These are phyloP conservation scores for Aspergillus hiratsukae DNA, from an alignment of 2,329 filamentous ascomycete genomes.

Conservation along the genomic window DNA sequence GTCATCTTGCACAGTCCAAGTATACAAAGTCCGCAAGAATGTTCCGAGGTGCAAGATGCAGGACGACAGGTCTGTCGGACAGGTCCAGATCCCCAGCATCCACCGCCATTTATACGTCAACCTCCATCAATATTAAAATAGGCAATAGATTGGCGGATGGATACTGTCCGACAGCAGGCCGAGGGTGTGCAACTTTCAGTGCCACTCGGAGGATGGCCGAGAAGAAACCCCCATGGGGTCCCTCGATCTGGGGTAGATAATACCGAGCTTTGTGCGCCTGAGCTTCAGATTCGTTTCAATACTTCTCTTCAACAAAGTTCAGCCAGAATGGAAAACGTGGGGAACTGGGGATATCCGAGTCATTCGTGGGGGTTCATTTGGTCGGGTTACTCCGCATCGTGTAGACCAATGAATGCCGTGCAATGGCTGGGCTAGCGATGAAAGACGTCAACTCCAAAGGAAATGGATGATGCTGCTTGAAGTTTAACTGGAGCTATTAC, in stretches of 20 bases:
- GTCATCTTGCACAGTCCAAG: constrained; percentile 27
- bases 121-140: neutral
- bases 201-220: constrained; percentile 27
- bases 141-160: constrained; percentile 7
- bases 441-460: neutral
- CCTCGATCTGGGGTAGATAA: neutral
- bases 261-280: neutral
- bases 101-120: neutral
- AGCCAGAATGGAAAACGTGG: neutral
- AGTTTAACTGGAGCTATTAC: neutral
- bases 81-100: neutral
- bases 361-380: neutral
- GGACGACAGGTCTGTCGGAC: neutral
- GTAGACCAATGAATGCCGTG: neutral
- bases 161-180: constrained; percentile 14
- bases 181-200: constrained; percentile 11
- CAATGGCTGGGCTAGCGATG: neutral
- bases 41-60: neutral
- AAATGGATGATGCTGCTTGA: neutral
- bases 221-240: constrained; percentile 12
- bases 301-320: neutral
- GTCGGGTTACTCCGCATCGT: neutral
- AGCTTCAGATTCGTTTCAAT: neutral
- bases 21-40: neutral
- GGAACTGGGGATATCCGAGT: neutral